phyloP scores from a whole-genome alignment of 306 rosid genomes.

The Prinsepia uniflora region DNA sequence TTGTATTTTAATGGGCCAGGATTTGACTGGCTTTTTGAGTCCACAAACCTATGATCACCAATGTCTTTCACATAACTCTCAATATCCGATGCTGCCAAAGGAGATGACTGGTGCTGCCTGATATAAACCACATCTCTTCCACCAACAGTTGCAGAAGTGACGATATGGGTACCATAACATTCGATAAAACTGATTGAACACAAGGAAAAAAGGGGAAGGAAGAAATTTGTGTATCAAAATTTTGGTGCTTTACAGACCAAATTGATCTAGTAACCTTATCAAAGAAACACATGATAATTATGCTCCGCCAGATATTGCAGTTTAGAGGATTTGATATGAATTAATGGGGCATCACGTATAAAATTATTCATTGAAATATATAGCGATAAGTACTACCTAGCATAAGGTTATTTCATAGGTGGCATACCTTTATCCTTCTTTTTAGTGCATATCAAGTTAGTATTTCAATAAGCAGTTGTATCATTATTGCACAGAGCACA shows the following conservation, averaged over 20 bases:
- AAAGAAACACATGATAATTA: not conserved
- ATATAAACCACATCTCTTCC: conserved; percentile 91
- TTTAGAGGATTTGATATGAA: not conserved
- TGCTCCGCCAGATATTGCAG: not conserved
- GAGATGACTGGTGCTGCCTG: conserved; percentile 91
- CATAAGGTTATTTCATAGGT: not conserved
- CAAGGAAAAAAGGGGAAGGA: not conserved
- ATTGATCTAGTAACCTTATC: not conserved
- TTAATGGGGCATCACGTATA: not conserved
- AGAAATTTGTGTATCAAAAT: conserved; percentile 23
- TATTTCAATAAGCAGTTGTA: conserved; percentile 1
- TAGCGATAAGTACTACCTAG: not conserved
- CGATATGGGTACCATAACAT: conserved; percentile 89
- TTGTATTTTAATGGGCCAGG: conserved; percentile 82
- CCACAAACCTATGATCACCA: conserved; percentile 74
- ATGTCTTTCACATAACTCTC: conserved; percentile 77
- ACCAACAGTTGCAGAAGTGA: conserved; percentile 91
- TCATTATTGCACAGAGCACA: not conserved
- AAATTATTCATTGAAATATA: not conserved
- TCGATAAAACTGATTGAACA: conserved; percentile 82
- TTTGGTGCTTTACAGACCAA: conserved; percentile 16
- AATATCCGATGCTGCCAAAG: conserved; percentile 65
- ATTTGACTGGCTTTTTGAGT: conserved; percentile 40
- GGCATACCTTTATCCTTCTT: not conserved
- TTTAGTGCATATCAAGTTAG: not conserved